These are phyloP conservation scores for Aspergillus pseudoterreus DNA, from an alignment of 2,329 filamentous ascomycete species.

Conservation along the genomic window DNA sequence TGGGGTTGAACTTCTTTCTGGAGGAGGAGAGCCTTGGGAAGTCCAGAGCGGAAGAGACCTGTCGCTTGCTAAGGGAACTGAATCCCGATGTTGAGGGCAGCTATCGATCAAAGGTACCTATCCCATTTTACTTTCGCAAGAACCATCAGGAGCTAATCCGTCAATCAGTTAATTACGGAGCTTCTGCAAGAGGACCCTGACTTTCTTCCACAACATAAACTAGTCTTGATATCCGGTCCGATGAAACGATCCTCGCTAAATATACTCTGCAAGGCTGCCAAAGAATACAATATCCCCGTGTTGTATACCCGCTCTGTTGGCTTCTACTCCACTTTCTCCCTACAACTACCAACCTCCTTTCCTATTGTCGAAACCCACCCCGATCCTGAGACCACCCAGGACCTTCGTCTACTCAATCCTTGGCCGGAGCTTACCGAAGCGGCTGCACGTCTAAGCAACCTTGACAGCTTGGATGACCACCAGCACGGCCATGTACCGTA, in stretches of 20 bases:
- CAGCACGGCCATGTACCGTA: constrained; percentile 92
- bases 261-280: constrained; percentile 49
- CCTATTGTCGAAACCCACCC: constrained; percentile 96
- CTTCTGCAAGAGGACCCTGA: constrained; percentile 34
- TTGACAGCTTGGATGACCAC: constrained; percentile 69
- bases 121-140: neutral
- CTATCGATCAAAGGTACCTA: constrained; percentile 56
- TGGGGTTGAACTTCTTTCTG: constrained; percentile 96
- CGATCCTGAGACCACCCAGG: constrained; percentile 76
- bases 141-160: neutral
- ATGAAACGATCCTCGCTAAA: constrained; percentile 51
- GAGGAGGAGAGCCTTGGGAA: constrained; percentile 74
- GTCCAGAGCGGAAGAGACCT: constrained; percentile 72
- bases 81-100: constrained; percentile 87
- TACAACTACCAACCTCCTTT: constrained; percentile 72
- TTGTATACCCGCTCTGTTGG: constrained; percentile 85
- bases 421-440: constrained; percentile 79
- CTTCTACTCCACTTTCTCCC: constrained; percentile 86
- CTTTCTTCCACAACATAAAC: constrained; percentile 49
- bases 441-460: constrained; percentile 59
- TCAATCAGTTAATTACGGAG: constrained; percentile 33
- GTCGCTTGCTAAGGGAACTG: constrained; percentile 74
- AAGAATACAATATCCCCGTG: constrained; percentile 63
- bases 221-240: constrained; percentile 60
- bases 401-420: constrained; percentile 77